Base-by-base conservation (phyloP, 2,329 filamentous ascomycete genomes). In the Alternaria gaisen region DNA sequence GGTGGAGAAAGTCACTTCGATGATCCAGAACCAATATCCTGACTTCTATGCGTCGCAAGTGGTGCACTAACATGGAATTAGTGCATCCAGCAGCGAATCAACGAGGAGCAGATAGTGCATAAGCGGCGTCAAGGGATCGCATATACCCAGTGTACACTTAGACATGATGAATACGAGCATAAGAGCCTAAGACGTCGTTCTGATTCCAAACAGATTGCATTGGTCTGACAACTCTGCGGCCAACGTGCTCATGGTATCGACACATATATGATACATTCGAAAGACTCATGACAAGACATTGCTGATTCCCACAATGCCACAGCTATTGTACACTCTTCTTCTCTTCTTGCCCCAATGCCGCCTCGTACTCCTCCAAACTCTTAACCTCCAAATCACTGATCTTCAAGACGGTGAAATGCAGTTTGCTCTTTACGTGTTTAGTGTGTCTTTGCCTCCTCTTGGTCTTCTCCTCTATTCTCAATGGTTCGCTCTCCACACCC, bases 381-480 rank as follows among this genome's bases (percentile, higher is more conserved):
- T 83, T 86, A 5, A 97, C 84, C 75, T 86, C 90, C 65, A 98
- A 76, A 80, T 98, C 92, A 75, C 91, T 90, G 66, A 99, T 91
- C 74, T 89, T 86, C 80, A 99, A 76, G 22, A 97, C 87, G 3
- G 95, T 99, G 80, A 91, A 97, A 73, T 87, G 86, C 77, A 97
- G 92, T 86, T 99, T 97, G 84, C 93, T 97, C 82, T 86, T 90
- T 10, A 95, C 90, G 60, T 86, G 88, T 83, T 89, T 92, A 51
- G 87, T 85, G 75, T 87, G 85, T 65, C 88, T 81, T 71, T 87
- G 84, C 75, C 90, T 85, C 74, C 92, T 83, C 79, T 90, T 90
- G 73, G 83, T 86, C 81, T 86, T 86, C 78, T 85, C 83, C 73
- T 81, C 83, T 38, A 85, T 73, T 56, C 83, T 72, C 82, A 86